Percentiles rank a stretch among this genome's conserved stretches.
Conservation (phyloP, 495 filamentous ascomycete species). For the Aspergillus olivimuriae region DNA sequence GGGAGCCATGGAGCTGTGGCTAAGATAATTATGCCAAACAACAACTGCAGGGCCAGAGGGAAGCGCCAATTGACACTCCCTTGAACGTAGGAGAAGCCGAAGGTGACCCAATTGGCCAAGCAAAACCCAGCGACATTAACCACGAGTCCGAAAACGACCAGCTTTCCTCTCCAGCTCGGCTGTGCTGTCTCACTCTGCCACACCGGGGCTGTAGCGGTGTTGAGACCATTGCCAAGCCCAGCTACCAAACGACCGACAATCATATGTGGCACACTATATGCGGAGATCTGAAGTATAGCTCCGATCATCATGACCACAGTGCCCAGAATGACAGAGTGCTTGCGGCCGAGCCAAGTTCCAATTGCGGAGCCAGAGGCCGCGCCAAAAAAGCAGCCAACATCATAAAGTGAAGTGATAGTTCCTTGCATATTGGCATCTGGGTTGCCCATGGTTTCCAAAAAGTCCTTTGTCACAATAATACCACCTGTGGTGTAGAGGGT, state of each 20-base stretch:
- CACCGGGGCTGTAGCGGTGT: background rate
- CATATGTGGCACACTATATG: background rate
- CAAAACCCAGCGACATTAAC: background rate
- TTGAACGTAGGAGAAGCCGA: background rate
- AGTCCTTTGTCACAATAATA: background rate
- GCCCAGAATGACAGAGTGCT: background rate
- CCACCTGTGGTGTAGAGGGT: too few species aligned
- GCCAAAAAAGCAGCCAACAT: background rate
- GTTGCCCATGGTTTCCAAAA: background rate
- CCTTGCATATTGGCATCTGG: background rate
- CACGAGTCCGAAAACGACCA: background rate
- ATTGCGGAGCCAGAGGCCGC: background rate
- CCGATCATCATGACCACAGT: background rate
- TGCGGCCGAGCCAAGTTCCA: background rate
- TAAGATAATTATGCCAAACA: background rate
- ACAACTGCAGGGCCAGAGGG: background rate
- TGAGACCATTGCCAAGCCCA: background rate
- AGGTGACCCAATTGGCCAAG: background rate
- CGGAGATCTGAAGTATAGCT: background rate
- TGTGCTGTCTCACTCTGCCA: background rate
- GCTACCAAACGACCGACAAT: background rate
- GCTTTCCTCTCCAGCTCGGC: background rate
- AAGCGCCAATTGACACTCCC: background rate
- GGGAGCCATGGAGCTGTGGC: background rate
- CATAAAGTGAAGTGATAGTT: background rate